Evolutionary conservation across 257 asterid genomes (phyloP), one percentile per base, ranked within the genome.

Genomic region (Solanum sparsipilum): DNA sequence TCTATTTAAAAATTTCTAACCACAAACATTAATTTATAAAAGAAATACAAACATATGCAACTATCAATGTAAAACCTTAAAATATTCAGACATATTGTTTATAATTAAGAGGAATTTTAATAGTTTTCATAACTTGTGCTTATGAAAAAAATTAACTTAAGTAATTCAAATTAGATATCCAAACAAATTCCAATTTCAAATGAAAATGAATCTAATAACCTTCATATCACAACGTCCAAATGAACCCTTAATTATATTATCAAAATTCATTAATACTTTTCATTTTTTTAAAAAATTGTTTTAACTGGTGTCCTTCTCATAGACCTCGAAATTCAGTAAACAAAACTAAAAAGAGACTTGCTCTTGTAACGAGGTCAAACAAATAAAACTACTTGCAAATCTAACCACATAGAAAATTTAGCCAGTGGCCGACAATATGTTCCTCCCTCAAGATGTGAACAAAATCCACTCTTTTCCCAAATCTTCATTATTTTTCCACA

Each of bases 341-440:
- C 7, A 82, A 82, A 82, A 82, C 9, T 20, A 31, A 48, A 82
- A 48, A 6, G 15, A 52, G 41, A 32, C 15, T 31, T 38, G 89
- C 91, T 88, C 93, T 84, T 86, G 13, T 67, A 90, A 85, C 93
- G 88, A 93, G 92, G 93, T 91, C 93, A 94, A 90, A 86, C 81
- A 36, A 27, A 7, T 52, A 52, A 5, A 39, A 56, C 88, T 36
- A 34, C 23, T 35, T 60, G 78, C 78, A 89, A 89, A 87, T 46
- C 36, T 25, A 58, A 83, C 81, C 81, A 16, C 23, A 13, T 29
- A 15, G 38, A 27, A 88, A 71, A 86, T 83, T 46, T 34, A 73
- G 84, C 65, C 85, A 92, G 90, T 94, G 95, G 93, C 98, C 96
- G 95, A 93, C 96, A 95, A 76, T 84, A 86, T 89, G 91, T 88